Conservation (phyloP, 805 yeast species). For the Wickerhamiella azyma region DNA sequence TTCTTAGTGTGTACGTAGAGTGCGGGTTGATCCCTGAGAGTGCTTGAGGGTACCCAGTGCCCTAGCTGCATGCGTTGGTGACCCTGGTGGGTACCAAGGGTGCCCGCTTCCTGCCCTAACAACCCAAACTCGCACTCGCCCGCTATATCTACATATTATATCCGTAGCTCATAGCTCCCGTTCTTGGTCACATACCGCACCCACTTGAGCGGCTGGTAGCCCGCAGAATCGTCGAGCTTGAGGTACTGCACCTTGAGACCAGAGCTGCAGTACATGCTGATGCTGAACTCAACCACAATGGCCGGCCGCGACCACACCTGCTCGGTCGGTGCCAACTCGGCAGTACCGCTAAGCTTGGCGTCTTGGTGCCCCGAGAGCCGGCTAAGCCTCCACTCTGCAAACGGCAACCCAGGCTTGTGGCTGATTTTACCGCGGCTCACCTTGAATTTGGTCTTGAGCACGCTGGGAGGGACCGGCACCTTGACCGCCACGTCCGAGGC, state of each 20-base stretch:
- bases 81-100: too few relatives aligned
- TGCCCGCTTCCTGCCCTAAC: too few relatives aligned
- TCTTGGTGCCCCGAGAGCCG: conserved; percentile 58
- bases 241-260: conserved; percentile 64
- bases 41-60: neutral
- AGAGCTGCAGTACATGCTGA: conserved; percentile 64
- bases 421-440: conserved; percentile 51
- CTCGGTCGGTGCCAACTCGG: conserved; percentile 28
- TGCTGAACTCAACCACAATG: conserved; percentile 49
- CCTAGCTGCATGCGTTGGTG: neutral
- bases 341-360: conserved; percentile 43
- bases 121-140: too few relatives aligned
- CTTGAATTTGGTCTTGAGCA: conserved; percentile 35
- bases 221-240: conserved; percentile 44
- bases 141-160: too few relatives aligned
- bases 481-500: conserved; percentile 52
- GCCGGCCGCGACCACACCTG: conserved; percentile 59
- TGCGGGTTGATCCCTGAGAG: too few relatives aligned
- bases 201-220: conserved; percentile 72
- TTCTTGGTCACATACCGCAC: conserved; percentile 65
- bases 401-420: conserved; percentile 50
- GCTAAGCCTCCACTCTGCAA: conserved; percentile 55
- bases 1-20: too few relatives aligned
- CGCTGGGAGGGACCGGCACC: conserved; percentile 57
- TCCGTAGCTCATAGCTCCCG: conserved; percentile 71